A percentile compares a stretch with the other conserved stretches of the same genome.
These are phyloP conservation scores for Vigna radiata DNA, from an alignment of 306 rosid genomes.

Conservation along the genomic window DNA sequence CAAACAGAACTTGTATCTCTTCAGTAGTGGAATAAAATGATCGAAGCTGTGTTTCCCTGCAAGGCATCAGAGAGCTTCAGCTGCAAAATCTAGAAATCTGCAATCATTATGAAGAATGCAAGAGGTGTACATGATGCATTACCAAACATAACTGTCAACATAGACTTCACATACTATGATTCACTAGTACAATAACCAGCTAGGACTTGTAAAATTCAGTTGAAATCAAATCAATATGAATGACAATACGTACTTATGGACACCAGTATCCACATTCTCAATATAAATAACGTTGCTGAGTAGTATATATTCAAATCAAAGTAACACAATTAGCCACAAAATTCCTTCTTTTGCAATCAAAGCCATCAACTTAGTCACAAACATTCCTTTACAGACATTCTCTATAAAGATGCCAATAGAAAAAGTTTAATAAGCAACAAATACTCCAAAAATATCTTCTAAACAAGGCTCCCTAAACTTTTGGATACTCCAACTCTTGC, in stretches of 20 bases:
- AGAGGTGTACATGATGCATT: slow-evolving; percentile 26
- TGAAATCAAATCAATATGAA: slow-evolving; percentile 33
- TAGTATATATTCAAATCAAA: slow-evolving; percentile 29
- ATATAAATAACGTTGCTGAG: slow-evolving; percentile 31
- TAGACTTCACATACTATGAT: slow-evolving; percentile 14
- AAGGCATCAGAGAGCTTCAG: slow-evolving; percentile 50
- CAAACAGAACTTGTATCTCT: slow-evolving; percentile 79
- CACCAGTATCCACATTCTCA: slow-evolving; percentile 25
- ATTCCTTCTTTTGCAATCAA: background rate
- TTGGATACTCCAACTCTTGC: slow-evolving; percentile 3
- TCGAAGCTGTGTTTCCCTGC: slow-evolving; percentile 91
- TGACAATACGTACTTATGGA: slow-evolving; percentile 15
- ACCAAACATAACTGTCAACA: slow-evolving; percentile 33
- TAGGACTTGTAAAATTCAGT: slow-evolving; percentile 9
- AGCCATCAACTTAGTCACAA: slow-evolving; percentile 16
- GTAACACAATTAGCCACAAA: slow-evolving; percentile 15
- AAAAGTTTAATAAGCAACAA: slow-evolving; percentile 25
- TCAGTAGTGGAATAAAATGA: slow-evolving; percentile 96
- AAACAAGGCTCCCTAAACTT: background rate
- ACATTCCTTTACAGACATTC: background rate
- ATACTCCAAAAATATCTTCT: slow-evolving; percentile 21
- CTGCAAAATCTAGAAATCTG: slow-evolving; percentile 40
- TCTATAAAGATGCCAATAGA: slow-evolving; percentile 12
- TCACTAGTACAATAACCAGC: slow-evolving; percentile 26
- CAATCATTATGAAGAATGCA: slow-evolving; percentile 22